These are phyloP conservation scores for Dendrobium chrysotoxum DNA, from an alignment of 106 monocot genomes.

Conservation along the genomic window DNA sequence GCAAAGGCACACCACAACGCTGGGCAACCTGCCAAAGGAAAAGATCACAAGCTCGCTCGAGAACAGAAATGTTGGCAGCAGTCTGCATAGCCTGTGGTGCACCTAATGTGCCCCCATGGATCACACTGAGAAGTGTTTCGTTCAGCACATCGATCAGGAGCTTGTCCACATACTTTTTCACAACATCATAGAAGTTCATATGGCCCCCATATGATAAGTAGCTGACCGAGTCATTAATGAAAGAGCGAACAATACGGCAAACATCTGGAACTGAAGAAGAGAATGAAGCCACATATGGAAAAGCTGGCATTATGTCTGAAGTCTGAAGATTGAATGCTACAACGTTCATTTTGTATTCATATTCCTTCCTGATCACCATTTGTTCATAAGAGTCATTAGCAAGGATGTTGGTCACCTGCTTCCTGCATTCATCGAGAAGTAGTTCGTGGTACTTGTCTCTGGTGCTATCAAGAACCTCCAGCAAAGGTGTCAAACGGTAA, in stretches of 20 bases:
- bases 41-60: conserved; percentile 42
- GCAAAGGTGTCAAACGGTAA: conserved; percentile 39
- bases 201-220: conserved; percentile 58
- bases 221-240: conserved; percentile 55
- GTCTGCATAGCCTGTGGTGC: conserved; percentile 52
- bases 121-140: conserved; percentile 32
- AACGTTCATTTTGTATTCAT: conserved; percentile 63
- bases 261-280: conserved; percentile 56
- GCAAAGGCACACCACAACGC: conserved; percentile 45
- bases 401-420: conserved; percentile 27
- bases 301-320: conserved; percentile 14
- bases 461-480: conserved; percentile 44
- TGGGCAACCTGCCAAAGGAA: conserved; percentile 43
- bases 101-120: conserved; percentile 27
- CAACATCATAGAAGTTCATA: conserved; percentile 51
- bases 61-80: conserved; percentile 40
- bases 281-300: conserved; percentile 56
- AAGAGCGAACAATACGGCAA: conserved; percentile 49
- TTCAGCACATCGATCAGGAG: conserved; percentile 49
- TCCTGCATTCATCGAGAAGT: conserved; percentile 47
- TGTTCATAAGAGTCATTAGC: conserved; percentile 52
- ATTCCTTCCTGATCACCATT: conserved; percentile 56
- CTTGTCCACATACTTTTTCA: conserved; percentile 53
- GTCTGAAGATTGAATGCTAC: conserved; percentile 27
- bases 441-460: conserved; percentile 69